A percentile compares a stretch with the other conserved stretches of the same genome.
These are phyloP conservation scores for Colletotrichum truncatum DNA, from an alignment of 2,329 filamentous ascomycete species.

Conservation along the genomic window DNA sequence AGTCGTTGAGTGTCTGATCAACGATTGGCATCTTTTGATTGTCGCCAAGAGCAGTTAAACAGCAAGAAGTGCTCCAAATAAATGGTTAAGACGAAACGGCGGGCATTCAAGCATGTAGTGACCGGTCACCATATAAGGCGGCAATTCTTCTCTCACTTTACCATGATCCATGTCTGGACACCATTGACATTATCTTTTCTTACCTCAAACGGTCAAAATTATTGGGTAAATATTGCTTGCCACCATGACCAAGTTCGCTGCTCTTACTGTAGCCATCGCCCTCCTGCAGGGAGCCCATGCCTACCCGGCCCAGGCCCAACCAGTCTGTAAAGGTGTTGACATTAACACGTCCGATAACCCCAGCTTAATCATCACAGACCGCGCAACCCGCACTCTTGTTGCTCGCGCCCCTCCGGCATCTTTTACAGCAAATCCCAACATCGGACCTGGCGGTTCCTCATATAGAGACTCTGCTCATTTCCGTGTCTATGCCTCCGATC, in stretches of 20 bases:
- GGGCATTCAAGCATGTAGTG: too few species aligned
- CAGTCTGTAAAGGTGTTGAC: background rate
- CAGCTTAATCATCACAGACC: background rate
- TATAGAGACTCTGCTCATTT: constrained; percentile 48
- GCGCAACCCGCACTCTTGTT: background rate
- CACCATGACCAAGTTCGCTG: background rate
- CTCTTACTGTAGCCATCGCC: background rate
- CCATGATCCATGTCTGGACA: fast-evolving
- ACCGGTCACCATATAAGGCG: too few species aligned
- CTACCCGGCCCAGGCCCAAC: background rate
- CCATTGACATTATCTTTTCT: fast-evolving
- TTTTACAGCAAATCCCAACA: background rate
- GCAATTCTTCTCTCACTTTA: too few species aligned
- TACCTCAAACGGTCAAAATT: too few species aligned
- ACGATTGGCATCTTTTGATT: too few species aligned
- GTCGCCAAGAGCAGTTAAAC: too few species aligned
- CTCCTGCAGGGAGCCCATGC: background rate
- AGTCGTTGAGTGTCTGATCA: background rate
- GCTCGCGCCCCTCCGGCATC: background rate
- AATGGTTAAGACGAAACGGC: too few species aligned
- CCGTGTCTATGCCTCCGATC: constrained; percentile 44
- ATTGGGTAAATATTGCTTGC: too few species aligned
- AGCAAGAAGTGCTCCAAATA: too few species aligned
- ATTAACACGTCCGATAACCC: background rate
- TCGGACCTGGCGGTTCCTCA: constrained; percentile 40